Base-by-base conservation (phyloP, 1,284 basidiomycete species). In the Cronartium ribicola region DNA sequence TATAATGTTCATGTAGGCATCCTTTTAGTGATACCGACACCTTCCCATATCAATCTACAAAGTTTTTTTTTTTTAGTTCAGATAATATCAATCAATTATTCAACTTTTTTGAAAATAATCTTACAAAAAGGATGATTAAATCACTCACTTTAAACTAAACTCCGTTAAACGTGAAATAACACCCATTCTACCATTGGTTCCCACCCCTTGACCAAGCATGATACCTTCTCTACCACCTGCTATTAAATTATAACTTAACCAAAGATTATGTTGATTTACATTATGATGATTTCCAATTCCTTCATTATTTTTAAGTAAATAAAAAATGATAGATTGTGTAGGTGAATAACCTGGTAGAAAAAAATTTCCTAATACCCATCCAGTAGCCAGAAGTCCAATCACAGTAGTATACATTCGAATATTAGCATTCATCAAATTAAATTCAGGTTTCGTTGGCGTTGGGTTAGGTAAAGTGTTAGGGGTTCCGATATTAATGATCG, bases 1-100 rank as follows among this genome's bases (percentile, higher is more conserved):
- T 61, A 61, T 13, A 61, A 43, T 7, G 22, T 43, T 64, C 39
- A 65, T 43, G 63, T 65, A n/a, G 63, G 63, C 2, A 65, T 65
- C 63, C 63, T 29, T 44, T 44, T 65, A 29, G 37, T 40, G n/a
- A 65, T 22, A n/a, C 5, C 4, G n/a, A 65, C 20, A 37, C 37
- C 39, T 3, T 65, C 63, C 63, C 63, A 65, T 5, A 41, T 29
- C 17, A 65, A 17, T 44, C 63, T 65, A 37, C 6, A 65, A 65
- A 44, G n/a, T 2, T 36, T 14, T n/a, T 39, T 29, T 29, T 14
- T 8, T n/a, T 39, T 17, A 40, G 20, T 36, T n/a, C 5, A 44
- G 1, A 22, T 20, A 5, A 40, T 4, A 44, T 22, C 63, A 65
- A 44, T 29, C 11, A 29, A 1, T 29, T 29, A 29, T 29, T 29